Evolutionary conservation across 164 flowering plant genomes (phyloP), one percentile per base, ranked within the genome.

Genomic region (Protea cynaroides): DNA sequence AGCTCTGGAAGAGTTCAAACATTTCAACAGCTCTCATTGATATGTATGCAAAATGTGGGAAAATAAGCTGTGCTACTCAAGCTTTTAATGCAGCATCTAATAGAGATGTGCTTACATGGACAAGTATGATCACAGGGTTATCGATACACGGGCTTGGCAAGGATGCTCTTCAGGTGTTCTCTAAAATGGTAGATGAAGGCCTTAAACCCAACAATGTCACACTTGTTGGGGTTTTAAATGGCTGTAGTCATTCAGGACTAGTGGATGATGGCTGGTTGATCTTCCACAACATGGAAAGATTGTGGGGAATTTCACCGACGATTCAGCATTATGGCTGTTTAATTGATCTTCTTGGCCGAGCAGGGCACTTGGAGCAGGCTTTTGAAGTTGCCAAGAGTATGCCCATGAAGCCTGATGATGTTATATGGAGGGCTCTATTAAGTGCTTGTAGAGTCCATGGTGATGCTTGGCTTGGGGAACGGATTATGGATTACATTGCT

Each of bases 11-110:
- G 49, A 79, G 64, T 29, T 64, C 79, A 10, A 81, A 79, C 43
- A 70, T 78, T 36, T 70, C 65, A 1, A 81, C 85, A n/a, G 82
- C 87, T 43, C 78, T 87, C 29, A 79, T 83, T 57, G 85, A 86
- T 56, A 83, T 83, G 88, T 80, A 86, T 56, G 76, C 83, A 17
- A 86, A 83, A 71, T 86, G 90, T 78, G 86, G 90, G 71, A 70
- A 69, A 23, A 72, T 80, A 58, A 76, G 75, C 29, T 61, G 65
- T 59, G 82, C 81, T 8, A 46, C n/a, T 5, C 59, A 52, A 37
- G 73, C 82, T 23, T 82, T 82, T 40, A 60, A 65, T 40, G 57
- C 57, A 14, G 57, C 73, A 40, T 24, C 40, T 29, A 56, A 40
- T 8, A 76, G 63, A 25, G 80, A 84, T 66, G 74, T 77, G 21